Percentiles rank a stretch among this genome's conserved stretches.
These are phyloP conservation scores for Parietaria judaica DNA, from an alignment of 306 rosid genomes.

Conservation along the genomic window DNA sequence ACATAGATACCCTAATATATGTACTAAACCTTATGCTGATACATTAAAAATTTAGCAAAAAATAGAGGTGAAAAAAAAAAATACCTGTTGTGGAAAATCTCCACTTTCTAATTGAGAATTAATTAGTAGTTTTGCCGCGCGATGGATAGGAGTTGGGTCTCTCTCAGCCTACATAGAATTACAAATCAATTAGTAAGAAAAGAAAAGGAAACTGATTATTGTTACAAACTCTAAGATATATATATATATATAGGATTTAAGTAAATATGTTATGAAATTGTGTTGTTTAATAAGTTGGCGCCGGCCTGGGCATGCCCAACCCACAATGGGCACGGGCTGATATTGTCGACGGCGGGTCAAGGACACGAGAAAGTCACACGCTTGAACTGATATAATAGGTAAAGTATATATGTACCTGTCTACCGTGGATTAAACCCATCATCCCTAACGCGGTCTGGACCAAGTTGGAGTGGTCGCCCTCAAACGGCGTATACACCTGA, in stretches of 20 bases:
- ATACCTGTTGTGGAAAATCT: constrained; percentile 9
- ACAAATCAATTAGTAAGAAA: not conserved
- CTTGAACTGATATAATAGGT: too few species aligned
- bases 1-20: too few species aligned
- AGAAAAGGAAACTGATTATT: not conserved
- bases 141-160: constrained; percentile 7
- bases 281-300: too few species aligned
- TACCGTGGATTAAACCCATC: constrained; percentile 28
- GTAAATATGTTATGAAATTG: too few species aligned
- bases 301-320: too few species aligned
- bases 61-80: not conserved
- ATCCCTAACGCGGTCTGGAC: constrained; percentile 33
- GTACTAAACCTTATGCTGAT: too few species aligned
- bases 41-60: too few species aligned
- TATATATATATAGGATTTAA: too few species aligned
- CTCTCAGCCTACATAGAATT: not conserved
- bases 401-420: constrained; percentile 18
- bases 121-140: constrained; percentile 3
- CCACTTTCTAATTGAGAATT: constrained; percentile 4
- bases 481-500: constrained; percentile 26
- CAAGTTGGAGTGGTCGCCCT: constrained; percentile 24
- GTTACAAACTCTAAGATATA: too few species aligned
- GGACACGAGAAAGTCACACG: too few species aligned
- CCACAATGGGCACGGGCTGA: too few species aligned
- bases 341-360: too few species aligned